Evolutionary conservation across 1,139 yeast genomes (phyloP).

Genomic region (Nakaseomyces sp.): DNA sequence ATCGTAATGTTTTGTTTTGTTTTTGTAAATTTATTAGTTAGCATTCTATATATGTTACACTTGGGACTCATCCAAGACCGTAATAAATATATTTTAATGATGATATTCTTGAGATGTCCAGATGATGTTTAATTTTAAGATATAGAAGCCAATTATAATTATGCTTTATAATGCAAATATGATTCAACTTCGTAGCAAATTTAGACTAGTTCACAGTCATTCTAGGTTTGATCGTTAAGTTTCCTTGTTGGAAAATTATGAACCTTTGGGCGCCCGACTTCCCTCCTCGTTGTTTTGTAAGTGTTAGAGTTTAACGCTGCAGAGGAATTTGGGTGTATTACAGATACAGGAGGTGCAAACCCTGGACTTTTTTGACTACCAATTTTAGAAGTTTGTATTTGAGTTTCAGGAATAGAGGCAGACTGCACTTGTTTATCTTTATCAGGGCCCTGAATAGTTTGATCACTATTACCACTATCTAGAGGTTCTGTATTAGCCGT

Average conservation of each 20-base stretch:
- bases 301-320: slow-evolving; percentile 4
- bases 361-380: slow-evolving; percentile 7
- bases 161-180: not conserved
- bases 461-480: no score
- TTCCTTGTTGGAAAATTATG: slow-evolving; percentile 6
- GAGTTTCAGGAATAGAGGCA: not conserved
- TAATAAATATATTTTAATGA: not conserved
- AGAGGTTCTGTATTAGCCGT: no score
- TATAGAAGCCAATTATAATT: no score
- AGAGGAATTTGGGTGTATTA: slow-evolving; percentile 22
- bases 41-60: not conserved
- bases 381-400: not conserved
- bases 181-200: no score
- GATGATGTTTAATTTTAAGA: no score
- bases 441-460: not conserved
- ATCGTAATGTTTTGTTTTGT: no score
- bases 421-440: not conserved
- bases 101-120: not conserved
- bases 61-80: no score
- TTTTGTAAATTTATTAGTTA: not conserved
- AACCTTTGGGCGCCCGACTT: slow-evolving; percentile 29
- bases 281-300: slow-evolving; percentile 16
- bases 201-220: no score
- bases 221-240: slow-evolving; percentile 8
- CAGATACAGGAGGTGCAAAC: slow-evolving; percentile 24